Evolutionary conservation across 139 green algal species (phyloP), one percentile per base, ranked within the genome.

Genomic region (Micractinium sp.): DNA sequence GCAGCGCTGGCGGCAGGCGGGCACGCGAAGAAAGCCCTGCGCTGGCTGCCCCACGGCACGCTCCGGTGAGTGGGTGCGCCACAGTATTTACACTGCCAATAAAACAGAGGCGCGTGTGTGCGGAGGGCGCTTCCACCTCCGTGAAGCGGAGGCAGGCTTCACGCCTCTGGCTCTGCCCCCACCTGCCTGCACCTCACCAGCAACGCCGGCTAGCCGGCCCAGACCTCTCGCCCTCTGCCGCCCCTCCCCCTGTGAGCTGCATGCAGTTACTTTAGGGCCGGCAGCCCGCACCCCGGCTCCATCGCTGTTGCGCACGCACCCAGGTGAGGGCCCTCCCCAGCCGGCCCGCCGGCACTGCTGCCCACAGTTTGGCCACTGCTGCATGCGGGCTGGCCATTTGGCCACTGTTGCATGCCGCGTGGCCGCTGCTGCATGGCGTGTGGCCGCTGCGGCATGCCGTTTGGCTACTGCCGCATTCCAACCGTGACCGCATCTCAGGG

Each of bases 1-100:
- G 27, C 29, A 0, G 83, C 67, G 3, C 33, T 29, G 9, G 67
- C 83, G 9, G 83, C 67, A 14, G 67, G 67, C 7, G 71, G 71
- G 25, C 33, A 22, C 31, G 23, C 66, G 33, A 79, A 79, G 67
- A 67, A 66, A 31, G 67, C 67, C 3, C 83, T 87, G 27, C 19
- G 18, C 38, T 87, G 66, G 83, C 63, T 87, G 67, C 83, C 83
- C 0, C 66, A 36, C 29, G 83, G 83, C 38, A 33, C 56, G 25
- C 66, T 87, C 15, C 74, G 81, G 81, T 86, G 33, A 35, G 35
- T 71, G 47, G 47, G 4, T 41, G 69, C 3, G 25, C 25, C 12
- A 18, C 20, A 27, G 25, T 33, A 13, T 13, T 71, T 12, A 71
- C 19, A 66, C 15, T 16, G 15, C 15, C 60, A 66, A 16, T 56